Percentiles rank a stretch among this genome's conserved stretches.
Evolutionary conservation across 192 early-diverging fungal genomes (phyloP).

Genomic region (Mortierella hygrophila): DNA sequence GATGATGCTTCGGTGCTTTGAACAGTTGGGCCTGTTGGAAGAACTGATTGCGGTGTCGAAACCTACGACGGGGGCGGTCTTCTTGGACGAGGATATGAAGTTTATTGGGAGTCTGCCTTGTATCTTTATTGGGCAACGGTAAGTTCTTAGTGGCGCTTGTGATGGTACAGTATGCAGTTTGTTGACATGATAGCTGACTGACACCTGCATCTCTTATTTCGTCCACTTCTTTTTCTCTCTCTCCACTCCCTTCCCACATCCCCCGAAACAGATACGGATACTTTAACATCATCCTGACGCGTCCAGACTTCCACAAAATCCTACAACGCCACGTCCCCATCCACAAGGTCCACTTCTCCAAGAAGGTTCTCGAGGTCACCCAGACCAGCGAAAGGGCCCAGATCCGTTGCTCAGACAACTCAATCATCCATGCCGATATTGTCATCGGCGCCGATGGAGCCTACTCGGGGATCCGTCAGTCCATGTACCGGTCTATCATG

Average conservation of each 20-base stretch:
- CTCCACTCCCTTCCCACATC: not conserved
- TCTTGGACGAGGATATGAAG: conserved; percentile 30
- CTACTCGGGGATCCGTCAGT: conserved; percentile 42
- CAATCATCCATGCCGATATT: conserved; percentile 38
- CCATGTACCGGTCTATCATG: conserved; percentile 11
- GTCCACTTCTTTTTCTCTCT: not conserved
- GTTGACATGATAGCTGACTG: not conserved
- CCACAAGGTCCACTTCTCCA: conserved; percentile 25
- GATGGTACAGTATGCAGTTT: not conserved
- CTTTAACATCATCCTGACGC: conserved; percentile 23
- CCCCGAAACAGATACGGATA: conserved; percentile 16
- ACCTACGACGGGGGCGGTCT: conserved; percentile 25
- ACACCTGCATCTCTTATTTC: not conserved
- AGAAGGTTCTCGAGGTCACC: conserved; percentile 28
- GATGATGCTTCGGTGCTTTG: conserved; percentile 37
- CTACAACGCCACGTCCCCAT: conserved; percentile 17
- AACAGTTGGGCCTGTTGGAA: conserved; percentile 23
- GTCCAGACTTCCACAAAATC: conserved; percentile 21
- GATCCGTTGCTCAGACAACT: conserved; percentile 36
- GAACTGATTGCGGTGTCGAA: conserved; percentile 35
- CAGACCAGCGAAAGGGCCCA: conserved; percentile 25
- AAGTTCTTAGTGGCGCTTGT: not conserved
- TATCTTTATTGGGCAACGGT: conserved; percentile 39
- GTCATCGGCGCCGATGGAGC: conserved; percentile 55
- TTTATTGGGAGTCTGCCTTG: conserved; percentile 20